Base-by-base conservation (phyloP, 768 basidiomycete species). In the Crucibulum laeve region DNA sequence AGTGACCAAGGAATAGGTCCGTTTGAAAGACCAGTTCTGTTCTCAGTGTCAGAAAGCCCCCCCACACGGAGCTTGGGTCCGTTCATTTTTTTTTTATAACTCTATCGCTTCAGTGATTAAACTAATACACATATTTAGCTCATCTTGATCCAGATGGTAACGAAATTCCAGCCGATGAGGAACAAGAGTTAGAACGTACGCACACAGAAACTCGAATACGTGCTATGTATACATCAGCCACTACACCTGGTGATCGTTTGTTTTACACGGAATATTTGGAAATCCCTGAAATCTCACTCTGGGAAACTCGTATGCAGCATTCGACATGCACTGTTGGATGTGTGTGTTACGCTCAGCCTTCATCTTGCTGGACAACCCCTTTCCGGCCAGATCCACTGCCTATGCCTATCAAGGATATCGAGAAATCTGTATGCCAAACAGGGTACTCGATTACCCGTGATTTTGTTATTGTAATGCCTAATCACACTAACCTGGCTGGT, bases 161-260 rank as follows among this genome's bases (percentile, higher is more conserved):
- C 47, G 80, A 82, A 54, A 73, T 83, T 44, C 67, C 79, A 2
- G 71, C 74, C 0, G 79, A 79, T 15, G 80, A 80, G 51, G 82
- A 84, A 47, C 74, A 76, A 48, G 76, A 77, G 40, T 64, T 81
- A 14, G 79, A 82, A 46, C 73, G 77, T 23, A 60, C 67, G 22
- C 72, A 76, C 25, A 62, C 77, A 0, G 74, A 73, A 43, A 64
- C 70, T 54, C 71, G 76, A 7, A 53, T 75, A 10, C 69, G 65
- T 24, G 62, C 64, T 26, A 17, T 44, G 41, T 7, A 63, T 56
- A 24, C 52, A 57, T 13, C 54, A 56, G 25, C 60, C 58, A 40
- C 45, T 15, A 15, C 54, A 54, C 10, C 46, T 4, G 10, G 33
- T 45, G 45, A 56, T 51, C n/a, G n/a, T n/a, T n/a, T n/a, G n/a